Base-by-base conservation (phyloP, 768 basidiomycete genomes). In the Grammothele lineata region DNA sequence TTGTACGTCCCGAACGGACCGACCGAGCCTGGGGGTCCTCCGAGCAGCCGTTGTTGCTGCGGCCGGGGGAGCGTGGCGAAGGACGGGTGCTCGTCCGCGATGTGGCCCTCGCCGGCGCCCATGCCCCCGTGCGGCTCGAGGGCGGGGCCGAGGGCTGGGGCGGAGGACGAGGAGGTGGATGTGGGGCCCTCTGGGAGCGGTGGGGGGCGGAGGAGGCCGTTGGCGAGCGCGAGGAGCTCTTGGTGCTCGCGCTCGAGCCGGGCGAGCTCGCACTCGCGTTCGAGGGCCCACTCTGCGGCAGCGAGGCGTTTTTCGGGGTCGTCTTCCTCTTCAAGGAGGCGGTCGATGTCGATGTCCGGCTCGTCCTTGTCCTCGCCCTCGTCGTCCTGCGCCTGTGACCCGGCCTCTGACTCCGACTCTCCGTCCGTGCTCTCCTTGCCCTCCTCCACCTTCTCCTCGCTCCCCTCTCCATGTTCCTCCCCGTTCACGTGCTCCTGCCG, bases 231-330 rank as follows among this genome's bases (percentile, higher is more conserved):
- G 57, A 85, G 75, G 52, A 99, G 67, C 54, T 87, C 77, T 43
- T 79, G 76, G 61, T 99, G 98, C 72, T 99, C 95, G 55, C 75
- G 79, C 67, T 94, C 84, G 33, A 99, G 70, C 41, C 92, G 75
- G 25, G 82, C 78, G 2, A 99, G 79, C 68, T 99, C 95, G 59
- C 83, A 85, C 63, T 98, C 96, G 50, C 94, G 74, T 58, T 93
- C 90, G 52, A 99, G 64, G 1, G 89, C 83, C 71, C 83, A 78
- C 50, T 95, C 90, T n/a, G 77, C 72, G 2, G 60, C 63, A 26
- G 62, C 68, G 25, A 68, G 66, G 34, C 58, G 51, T 7, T 43
- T 58, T 18, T 67, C 66, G n/a, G 55, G 63, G 44, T 60, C 60
- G 9, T 58, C 53, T 23, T 63, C 63, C 1, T 58, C 54, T 10